phyloP scores from a whole-genome alignment of 345 rosid genomes.

The Clausena lansium region DNA sequence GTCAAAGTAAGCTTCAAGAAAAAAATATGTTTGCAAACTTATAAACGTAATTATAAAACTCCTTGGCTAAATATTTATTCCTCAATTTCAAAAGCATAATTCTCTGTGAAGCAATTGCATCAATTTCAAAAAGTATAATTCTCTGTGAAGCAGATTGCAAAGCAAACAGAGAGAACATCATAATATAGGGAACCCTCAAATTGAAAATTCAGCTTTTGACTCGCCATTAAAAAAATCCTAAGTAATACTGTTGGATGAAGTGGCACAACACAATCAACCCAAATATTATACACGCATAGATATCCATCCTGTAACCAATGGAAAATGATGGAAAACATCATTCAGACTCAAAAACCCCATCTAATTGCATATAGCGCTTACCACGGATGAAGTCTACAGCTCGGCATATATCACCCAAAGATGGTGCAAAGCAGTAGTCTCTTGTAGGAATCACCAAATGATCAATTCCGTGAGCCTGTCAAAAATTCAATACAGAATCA shows the following conservation, averaged over 20 bases:
- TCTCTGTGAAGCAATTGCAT: neutral
- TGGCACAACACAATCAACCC: neutral
- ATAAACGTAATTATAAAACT: neutral
- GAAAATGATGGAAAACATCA: neutral
- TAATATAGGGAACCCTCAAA: neutral
- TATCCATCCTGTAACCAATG: neutral
- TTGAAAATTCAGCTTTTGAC: neutral
- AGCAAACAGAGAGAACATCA: neutral
- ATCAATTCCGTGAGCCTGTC: conserved; percentile 69
- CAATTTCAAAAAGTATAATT: neutral
- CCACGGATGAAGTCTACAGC: conserved; percentile 88
- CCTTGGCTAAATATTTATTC: neutral
- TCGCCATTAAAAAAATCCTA: neutral
- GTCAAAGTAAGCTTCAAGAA: neutral
- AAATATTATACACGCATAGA: neutral
- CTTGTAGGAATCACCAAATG: conserved; percentile 97
- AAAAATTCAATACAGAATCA: conserved; percentile 20
- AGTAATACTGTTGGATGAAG: neutral
- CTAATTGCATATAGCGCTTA: conserved; percentile 26
- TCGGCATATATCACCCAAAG: conserved; percentile 66
- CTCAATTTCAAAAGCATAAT: neutral
- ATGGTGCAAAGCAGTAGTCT: conserved; percentile 97
- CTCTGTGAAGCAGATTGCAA: neutral
- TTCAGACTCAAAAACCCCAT: neutral
- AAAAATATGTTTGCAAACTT: neutral